Evolutionary conservation across 2,329 filamentous ascomycete species (phyloP), one percentile per base, ranked within the genome.

Genomic region (Emergomyces pasteurianus): DNA sequence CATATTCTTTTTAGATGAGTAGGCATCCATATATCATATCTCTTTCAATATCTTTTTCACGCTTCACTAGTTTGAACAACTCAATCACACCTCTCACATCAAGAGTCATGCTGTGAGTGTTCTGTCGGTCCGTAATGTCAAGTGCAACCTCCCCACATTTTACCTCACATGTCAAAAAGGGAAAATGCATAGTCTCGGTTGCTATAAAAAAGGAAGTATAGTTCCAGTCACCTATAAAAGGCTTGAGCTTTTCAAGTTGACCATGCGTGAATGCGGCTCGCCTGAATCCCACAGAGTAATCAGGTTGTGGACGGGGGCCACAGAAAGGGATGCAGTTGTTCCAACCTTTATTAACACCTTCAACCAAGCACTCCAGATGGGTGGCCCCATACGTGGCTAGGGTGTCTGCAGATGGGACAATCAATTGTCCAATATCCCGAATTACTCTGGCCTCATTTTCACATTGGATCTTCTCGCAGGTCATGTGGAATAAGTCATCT

Each of bases 151-250:
- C 66, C 38, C 76, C 72, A 62, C 73, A 78, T 66, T 79, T 79
- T 1, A 80, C 77, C 65, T 81, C 76, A 65, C 73, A 78, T 0
- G 75, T 74, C 0, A 81, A 68, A 63, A 80, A 81, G 2, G 77
- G 77, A 63, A 82, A 79, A 69, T 75, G 78, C 70, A 80, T 79
- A 5, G 73, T 67, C 58, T 72, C 76, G 10, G 75, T 81, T 5
- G 66, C 74, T 71, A 78, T 76, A 58, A 80, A 79, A 63, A 68
- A 73, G 26, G 73, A 80, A 58, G 66, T 52, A 52, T 23, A 66
- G 59, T 75, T 70, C 21, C 21, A 52, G 47, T 69, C 68, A 36
- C 58, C 46, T 31, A 71, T 49, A 46, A 74, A 74, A 10, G 72
- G 72, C 6, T 66, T 62, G 3, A 81, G 64, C 67, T 75, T 79